These are phyloP conservation scores for Parascedosporium putredinis DNA, from an alignment of 2,329 filamentous ascomycete genomes.

Conservation along the genomic window DNA sequence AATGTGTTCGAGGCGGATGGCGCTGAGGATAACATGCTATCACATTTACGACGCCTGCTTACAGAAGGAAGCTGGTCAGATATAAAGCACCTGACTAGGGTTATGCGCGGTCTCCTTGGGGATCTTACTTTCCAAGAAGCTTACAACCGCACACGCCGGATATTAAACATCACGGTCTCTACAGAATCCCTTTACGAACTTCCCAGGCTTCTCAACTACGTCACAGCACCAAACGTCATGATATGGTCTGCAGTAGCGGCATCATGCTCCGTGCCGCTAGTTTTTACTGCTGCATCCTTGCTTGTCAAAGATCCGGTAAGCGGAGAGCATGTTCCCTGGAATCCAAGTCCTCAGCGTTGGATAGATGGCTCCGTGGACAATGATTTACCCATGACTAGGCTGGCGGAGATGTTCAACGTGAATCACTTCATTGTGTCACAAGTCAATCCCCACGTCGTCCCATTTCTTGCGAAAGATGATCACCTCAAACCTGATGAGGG, in stretches of 20 bases:
- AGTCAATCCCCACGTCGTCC: slow-evolving; percentile 87
- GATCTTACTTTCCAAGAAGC: slow-evolving; percentile 93
- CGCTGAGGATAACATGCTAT: slow-evolving; percentile 45
- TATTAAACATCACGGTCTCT: slow-evolving; percentile 90
- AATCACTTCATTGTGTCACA: slow-evolving; percentile 98
- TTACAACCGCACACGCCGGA: slow-evolving; percentile 85
- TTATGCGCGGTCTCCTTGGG: slow-evolving; percentile 72
- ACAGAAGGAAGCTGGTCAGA: slow-evolving; percentile 81
- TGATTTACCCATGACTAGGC: slow-evolving; percentile 79
- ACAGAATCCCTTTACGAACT: slow-evolving; percentile 80
- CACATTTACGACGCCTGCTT: slow-evolving; percentile 60
- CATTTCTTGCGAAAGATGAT: slow-evolving; percentile 71
- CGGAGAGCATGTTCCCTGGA: slow-evolving; percentile 70
- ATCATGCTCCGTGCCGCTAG: slow-evolving; percentile 81
- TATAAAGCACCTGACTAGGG: slow-evolving; percentile 67
- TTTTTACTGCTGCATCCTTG: slow-evolving; percentile 71
- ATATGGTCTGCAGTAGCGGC: slow-evolving; percentile 96
- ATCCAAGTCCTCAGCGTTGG: slow-evolving; percentile 73
- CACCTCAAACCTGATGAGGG: slow-evolving; percentile 29
- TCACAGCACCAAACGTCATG: slow-evolving; percentile 87
- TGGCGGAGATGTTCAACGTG: slow-evolving; percentile 94
- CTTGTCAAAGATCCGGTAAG: slow-evolving; percentile 79
- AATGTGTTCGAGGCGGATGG: slow-evolving; percentile 63
- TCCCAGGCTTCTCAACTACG: slow-evolving; percentile 79
- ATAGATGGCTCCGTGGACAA: slow-evolving; percentile 95